Base-by-base conservation (phyloP, 495 filamentous ascomycete species). In the Bacidia rubella region DNA sequence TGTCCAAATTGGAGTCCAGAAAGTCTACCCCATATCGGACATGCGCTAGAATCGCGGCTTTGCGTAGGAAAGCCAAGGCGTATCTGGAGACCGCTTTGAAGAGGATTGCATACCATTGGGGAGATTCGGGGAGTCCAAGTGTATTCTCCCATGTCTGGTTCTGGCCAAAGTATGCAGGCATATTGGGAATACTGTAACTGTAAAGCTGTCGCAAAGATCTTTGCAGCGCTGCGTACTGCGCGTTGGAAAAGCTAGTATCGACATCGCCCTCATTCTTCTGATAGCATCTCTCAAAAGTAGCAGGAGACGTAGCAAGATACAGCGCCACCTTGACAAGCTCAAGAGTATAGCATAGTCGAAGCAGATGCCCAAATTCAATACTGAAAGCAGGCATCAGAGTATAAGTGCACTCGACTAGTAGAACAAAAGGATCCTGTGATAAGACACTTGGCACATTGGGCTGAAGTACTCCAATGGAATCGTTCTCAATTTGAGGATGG, bases 11-110 rank as follows among this genome's bases (percentile, higher is more conserved):
- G 11, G 84, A 80, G 60, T 77, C 80, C 46, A 86, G 85, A 66
- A 96, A 92, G 35, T 94, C 83, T 38, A 95, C 78, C 12, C 90
- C 90, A 62, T 85, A 87, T 51, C 86, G 85, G 44, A 93, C 86
- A 61, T 95, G 81, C 51, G 96, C 74, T 19, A 97, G 77, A 27
- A 97, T 77, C 15, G 77, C 76, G 10, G 76, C 74, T 70, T 97
- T 99, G 53, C 92, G 85, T 11, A 97, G 70, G 70, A 97, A 97
- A 0, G 82, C 72, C n/a, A 93, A 70, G 15, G 87, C 86, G 60
- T 96, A 99, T 61, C 80, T 88, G 26, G 77, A 77, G 51, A 90
- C 58, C 11, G 49, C 53, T 26, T 12, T 43, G 25, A 56, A 51
- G 0, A 47, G 15, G 11, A 51, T 5, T 21, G 41, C 42, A 22